Conservation (phyloP, 148 eudicot genomes). For the Rhododendron ferrugineum region DNA sequence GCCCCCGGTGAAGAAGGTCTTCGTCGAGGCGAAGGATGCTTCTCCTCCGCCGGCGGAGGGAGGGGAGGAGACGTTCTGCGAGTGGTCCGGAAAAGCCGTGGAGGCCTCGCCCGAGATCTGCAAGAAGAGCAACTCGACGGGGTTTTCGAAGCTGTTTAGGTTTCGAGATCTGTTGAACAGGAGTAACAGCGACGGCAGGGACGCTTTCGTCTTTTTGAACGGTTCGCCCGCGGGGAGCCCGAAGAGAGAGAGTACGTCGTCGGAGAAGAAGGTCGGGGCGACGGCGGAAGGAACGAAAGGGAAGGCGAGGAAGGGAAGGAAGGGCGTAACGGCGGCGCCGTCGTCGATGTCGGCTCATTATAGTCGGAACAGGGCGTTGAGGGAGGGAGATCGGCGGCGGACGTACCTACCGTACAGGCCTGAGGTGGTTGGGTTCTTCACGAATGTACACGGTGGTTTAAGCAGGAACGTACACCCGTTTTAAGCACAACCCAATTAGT, state of each 20-base stretch:
- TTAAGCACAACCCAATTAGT: slow-evolving; percentile 11
- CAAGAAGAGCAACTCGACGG: slow-evolving; percentile 88
- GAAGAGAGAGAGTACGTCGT: slow-evolving; percentile 7
- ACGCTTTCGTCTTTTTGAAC: slow-evolving; percentile 61
- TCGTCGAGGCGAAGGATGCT: slow-evolving; percentile 25
- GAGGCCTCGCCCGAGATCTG: slow-evolving; percentile 38
- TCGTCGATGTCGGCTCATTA: slow-evolving; percentile 44
- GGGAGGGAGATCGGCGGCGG: slow-evolving; percentile 40
- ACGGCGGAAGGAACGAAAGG: slow-evolving; percentile 3
- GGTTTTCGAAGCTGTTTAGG: slow-evolving; percentile 79
- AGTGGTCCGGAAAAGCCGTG: slow-evolving; percentile 34
- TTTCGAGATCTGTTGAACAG: slow-evolving; percentile 49
- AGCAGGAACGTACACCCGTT: slow-evolving; percentile 87
- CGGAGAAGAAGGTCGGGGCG: slow-evolving; percentile 6
- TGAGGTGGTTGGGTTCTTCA: slow-evolving; percentile 79
- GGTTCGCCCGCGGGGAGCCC: background rate
- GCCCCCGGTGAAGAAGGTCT: slow-evolving; percentile 56
- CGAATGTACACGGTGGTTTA: slow-evolving; percentile 56
- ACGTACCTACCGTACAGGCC: slow-evolving; percentile 77
- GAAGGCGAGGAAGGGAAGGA: slow-evolving; percentile 16
- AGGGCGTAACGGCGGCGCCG: slow-evolving; percentile 12
- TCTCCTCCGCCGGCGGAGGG: slow-evolving; percentile 3
- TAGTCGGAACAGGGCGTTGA: slow-evolving; percentile 33
- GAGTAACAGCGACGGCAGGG: slow-evolving; percentile 79
- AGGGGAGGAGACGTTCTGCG: slow-evolving; percentile 42